These are phyloP conservation scores for Sporothrix schenckii DNA, from an alignment of 2,329 filamentous ascomycete genomes.

Conservation along the genomic window DNA sequence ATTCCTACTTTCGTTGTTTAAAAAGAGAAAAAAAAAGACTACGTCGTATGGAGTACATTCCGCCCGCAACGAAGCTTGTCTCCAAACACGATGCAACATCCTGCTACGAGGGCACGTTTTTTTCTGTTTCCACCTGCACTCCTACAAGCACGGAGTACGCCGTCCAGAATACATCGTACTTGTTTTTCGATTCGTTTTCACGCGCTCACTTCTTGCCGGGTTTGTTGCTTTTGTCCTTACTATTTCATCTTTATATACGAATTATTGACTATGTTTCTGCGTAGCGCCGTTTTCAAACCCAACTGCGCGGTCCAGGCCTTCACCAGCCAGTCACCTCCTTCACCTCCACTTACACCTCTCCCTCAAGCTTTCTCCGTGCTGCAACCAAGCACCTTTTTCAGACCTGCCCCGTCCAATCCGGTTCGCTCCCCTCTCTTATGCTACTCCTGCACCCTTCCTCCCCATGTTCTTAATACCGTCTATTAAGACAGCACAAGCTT, in stretches of 20 bases:
- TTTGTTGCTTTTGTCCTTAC: too few relatives aligned
- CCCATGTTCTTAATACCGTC: slow-evolving; percentile 24
- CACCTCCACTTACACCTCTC: slow-evolving; percentile 15
- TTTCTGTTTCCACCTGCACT: slow-evolving; percentile 11
- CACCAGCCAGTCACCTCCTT: background rate
- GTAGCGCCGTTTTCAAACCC: slow-evolving; percentile 9
- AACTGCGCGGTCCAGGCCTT: slow-evolving; percentile 14
- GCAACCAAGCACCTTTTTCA: background rate
- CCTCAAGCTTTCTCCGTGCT: background rate
- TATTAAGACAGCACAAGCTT: slow-evolving; percentile 20
- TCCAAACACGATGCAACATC: slow-evolving; percentile 30
- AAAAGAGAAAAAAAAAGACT: background rate
- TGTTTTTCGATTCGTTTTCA: too few relatives aligned
- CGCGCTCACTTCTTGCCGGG: background rate
- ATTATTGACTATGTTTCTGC: background rate
- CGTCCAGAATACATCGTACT: too few relatives aligned
- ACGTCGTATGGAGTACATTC: background rate
- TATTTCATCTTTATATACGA: background rate
- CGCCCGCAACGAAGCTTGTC: background rate
- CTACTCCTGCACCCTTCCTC: background rate
- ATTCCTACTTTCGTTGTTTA: background rate
- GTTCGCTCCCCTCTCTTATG: background rate
- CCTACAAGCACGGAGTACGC: too few relatives aligned
- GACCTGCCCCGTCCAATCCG: slow-evolving; percentile 16
- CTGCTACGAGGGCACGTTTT: slow-evolving; percentile 26